A percentile compares a stretch with the other conserved stretches of the same genome.
Conservation (phyloP, 495 filamentous ascomycete genomes). For the Xylaria acuta region DNA sequence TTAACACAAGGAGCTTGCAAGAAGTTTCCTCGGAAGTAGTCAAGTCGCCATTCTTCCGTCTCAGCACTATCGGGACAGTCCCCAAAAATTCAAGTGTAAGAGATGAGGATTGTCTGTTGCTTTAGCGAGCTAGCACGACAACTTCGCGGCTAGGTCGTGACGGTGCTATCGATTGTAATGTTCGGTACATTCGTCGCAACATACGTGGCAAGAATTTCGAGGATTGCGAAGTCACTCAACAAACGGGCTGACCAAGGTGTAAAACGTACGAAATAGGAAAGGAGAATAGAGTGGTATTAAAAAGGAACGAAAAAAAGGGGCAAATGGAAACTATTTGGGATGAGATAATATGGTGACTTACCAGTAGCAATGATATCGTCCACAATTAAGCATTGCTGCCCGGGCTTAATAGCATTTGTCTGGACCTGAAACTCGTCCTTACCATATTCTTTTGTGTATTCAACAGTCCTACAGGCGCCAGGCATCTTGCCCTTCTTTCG, state of each 20-base stretch:
- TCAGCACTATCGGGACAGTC: not conserved
- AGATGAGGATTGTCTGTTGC: not conserved
- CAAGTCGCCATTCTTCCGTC: not conserved
- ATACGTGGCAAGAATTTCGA: not conserved
- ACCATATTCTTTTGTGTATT: slow-evolving; percentile 95
- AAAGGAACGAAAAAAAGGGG: not conserved
- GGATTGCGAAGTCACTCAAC: not conserved
- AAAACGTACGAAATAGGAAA: slow-evolving; percentile 16
- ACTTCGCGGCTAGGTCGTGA: not conserved
- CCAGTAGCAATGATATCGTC: slow-evolving; percentile 99
- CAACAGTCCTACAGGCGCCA: slow-evolving; percentile 80
- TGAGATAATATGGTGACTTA: slow-evolving; percentile 53
- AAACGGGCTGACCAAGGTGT: not conserved
- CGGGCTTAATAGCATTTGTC: slow-evolving; percentile 77
- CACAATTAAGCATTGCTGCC: slow-evolving; percentile 88
- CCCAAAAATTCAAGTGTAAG: not conserved
- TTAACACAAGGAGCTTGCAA: not conserved
- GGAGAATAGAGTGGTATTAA: slow-evolving; percentile 21
- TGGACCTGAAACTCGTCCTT: slow-evolving; percentile 98
- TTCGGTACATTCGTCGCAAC: not conserved
- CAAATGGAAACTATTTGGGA: not conserved
- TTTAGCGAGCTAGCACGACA: not conserved
- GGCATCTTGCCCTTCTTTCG: slow-evolving; percentile 97
- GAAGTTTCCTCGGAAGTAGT: not conserved
- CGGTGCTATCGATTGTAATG: too few species aligned